Conservation (phyloP, 176 grass and related monocot species). For the Avena eriantha region DNA sequence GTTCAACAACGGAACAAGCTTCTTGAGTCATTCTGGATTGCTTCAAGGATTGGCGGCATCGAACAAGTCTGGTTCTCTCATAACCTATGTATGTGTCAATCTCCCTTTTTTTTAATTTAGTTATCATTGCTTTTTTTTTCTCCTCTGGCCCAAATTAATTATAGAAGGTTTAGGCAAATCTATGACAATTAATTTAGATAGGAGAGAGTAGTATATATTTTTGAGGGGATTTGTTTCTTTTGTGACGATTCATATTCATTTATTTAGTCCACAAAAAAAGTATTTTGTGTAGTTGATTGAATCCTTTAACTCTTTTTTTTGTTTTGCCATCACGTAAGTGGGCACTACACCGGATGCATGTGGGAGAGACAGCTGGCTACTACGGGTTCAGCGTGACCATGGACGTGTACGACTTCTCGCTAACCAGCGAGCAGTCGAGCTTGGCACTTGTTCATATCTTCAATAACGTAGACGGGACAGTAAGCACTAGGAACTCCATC, state of each 20-base stretch:
- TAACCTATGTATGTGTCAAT: background rate
- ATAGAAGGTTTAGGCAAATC: no score
- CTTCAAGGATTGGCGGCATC: background rate
- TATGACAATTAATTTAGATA: no score
- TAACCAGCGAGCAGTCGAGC: background rate
- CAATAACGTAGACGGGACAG: background rate
- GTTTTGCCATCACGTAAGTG: background rate
- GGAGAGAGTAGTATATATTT: no score
- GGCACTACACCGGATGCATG: background rate
- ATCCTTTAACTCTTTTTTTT: no score
- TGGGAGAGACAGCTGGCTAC: background rate
- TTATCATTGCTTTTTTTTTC: background rate
- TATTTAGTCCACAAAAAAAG: no score
- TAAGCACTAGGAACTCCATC: background rate
- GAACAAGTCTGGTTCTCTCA: background rate
- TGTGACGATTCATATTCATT: no score
- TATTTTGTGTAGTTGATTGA: no score
- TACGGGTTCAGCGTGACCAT: background rate
- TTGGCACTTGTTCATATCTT: background rate
- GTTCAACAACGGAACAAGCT: background rate
- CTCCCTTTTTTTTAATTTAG: background rate
- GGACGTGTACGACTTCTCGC: background rate
- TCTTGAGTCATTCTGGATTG: background rate
- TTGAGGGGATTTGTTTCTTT: no score
- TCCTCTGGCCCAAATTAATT: no score